Evolutionary conservation across 345 rosid species (phyloP).

Genomic region (Lepidium africanum): DNA sequence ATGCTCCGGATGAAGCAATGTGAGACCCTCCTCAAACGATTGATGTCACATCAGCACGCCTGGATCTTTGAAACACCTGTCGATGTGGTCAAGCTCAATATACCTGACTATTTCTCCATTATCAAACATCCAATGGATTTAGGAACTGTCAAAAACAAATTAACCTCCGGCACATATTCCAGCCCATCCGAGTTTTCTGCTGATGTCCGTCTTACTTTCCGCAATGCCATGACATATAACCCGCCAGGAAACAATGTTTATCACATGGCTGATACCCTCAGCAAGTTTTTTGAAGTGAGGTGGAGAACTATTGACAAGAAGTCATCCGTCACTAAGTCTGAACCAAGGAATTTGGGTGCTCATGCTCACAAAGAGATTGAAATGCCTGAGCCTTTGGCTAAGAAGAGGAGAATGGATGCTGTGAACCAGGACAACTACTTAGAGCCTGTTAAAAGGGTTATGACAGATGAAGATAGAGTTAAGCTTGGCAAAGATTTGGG

Average conservation of each 20-base stretch:
- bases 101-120: conserved; percentile 70
- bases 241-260: conserved; percentile 82
- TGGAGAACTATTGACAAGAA: conserved; percentile 66
- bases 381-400: conserved; percentile 42
- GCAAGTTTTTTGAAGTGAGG: conserved; percentile 62
- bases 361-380: conserved; percentile 35
- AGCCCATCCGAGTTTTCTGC: conserved; percentile 73
- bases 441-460: conserved; percentile 68
- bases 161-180: conserved; percentile 62
- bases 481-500: conserved; percentile 79
- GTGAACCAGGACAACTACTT: conserved; percentile 65
- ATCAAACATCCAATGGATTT: conserved; percentile 90
- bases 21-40: conserved; percentile 52
- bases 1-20: conserved; percentile 32
- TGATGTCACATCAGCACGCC: conserved; percentile 70
- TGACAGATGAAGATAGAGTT: conserved; percentile 87
- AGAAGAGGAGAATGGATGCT: conserved; percentile 49
- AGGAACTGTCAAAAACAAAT: conserved; percentile 70
- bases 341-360: conserved; percentile 37
- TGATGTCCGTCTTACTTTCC: conserved; percentile 93
- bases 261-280: conserved; percentile 53
- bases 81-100: conserved; percentile 55
- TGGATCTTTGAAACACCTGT: conserved; percentile 85
- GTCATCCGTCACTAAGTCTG: conserved; percentile 35
- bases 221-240: conserved; percentile 82